Base-by-base conservation (phyloP, 768 basidiomycete genomes). In the Lactifluus echinatus region DNA sequence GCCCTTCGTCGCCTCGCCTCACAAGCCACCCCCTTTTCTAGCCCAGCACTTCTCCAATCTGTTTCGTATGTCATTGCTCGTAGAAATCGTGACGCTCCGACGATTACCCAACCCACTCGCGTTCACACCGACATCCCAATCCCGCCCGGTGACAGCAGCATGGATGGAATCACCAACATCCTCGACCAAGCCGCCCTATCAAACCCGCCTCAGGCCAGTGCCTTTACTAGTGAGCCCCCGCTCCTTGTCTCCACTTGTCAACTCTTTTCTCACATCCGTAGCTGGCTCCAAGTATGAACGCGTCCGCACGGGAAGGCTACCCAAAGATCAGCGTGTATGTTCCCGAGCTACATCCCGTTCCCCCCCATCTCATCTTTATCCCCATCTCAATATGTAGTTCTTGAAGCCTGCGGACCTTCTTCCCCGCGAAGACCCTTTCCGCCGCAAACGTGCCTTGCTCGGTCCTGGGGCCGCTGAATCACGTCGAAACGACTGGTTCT, bases 401-500 rank as follows among this genome's bases (percentile, higher is more conserved):
- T 65, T 80, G 44, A 72, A 71, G 21, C 81, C 80, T 10, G 67
- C 71, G 56, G 71, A 75, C 60, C 73, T 79, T 60, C 70, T 71
- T 54, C 72, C 73, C n/a, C 66, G 59, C 51, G 69, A 57, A 49
- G 60, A 53, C n/a, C 37, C 49, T 23, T 50, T 44, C 12, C 48
- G 46, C 24, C 60, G 52, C 34, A 62, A 60, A 50, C 70, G 72
- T 26, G 66, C 77, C 7, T 65, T 72, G 14, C 77, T 86, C 14
- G 86, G 81, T 39, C 89, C 85, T 31, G 70, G 75, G 21, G 74
- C 77, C 8, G 66, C 72, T 31, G 71, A 79, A 49, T 81, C 90
- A 4, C 77, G 76, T 28, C 65, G 73, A 26, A 68, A 70, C 8
- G 93, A 96, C 69, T 68, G 81, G 24, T 88, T 95, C 71, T 72